A percentile compares a stretch with the other conserved stretches of the same genome.
Conservation (phyloP, 1,284 basidiomycete species). For the Albatrellus sp. region DNA sequence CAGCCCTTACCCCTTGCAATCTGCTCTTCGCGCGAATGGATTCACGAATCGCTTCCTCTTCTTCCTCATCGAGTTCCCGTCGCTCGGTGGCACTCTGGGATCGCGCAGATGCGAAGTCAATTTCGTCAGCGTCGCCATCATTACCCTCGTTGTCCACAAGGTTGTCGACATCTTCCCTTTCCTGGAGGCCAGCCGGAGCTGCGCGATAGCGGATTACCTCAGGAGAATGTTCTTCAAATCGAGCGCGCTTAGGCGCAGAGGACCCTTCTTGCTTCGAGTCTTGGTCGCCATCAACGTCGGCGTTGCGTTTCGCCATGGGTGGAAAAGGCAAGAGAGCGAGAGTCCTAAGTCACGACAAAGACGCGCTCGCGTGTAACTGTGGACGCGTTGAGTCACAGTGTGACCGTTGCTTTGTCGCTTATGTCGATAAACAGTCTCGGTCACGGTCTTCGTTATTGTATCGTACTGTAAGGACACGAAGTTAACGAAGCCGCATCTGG, state of each 20-base stretch:
- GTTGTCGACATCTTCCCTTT: slow-evolving; percentile 20
- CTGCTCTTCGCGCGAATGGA: slow-evolving; percentile 40
- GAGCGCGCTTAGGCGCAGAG: slow-evolving; percentile 27
- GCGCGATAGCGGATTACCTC: slow-evolving; percentile 19
- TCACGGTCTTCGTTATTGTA: too few species aligned
- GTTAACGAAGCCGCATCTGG: too few species aligned
- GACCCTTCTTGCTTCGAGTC: slow-evolving; percentile 14
- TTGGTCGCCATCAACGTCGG: slow-evolving; percentile 25
- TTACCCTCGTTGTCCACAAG: slow-evolving; percentile 17
- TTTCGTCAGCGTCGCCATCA: slow-evolving; percentile 13
- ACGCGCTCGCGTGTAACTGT: too few species aligned
- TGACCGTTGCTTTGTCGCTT: too few species aligned
- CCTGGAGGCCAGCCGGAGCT: slow-evolving; percentile 15
- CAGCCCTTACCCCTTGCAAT: slow-evolving; percentile 39
- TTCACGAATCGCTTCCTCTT: slow-evolving; percentile 42
- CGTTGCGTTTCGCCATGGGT: slow-evolving; percentile 27
- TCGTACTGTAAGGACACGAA: too few species aligned
- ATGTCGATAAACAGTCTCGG: too few species aligned
- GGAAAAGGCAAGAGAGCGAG: background rate
- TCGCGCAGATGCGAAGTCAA: background rate
- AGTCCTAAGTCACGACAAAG: too few species aligned
- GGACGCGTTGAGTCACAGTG: too few species aligned
- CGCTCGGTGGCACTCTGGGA: slow-evolving; percentile 12
- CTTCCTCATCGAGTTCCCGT: slow-evolving; percentile 43
- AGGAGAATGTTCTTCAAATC: slow-evolving; percentile 25